Conservation (phyloP, 2,329 filamentous ascomycete species). For the Tolypocladium ophioglossoides region DNA sequence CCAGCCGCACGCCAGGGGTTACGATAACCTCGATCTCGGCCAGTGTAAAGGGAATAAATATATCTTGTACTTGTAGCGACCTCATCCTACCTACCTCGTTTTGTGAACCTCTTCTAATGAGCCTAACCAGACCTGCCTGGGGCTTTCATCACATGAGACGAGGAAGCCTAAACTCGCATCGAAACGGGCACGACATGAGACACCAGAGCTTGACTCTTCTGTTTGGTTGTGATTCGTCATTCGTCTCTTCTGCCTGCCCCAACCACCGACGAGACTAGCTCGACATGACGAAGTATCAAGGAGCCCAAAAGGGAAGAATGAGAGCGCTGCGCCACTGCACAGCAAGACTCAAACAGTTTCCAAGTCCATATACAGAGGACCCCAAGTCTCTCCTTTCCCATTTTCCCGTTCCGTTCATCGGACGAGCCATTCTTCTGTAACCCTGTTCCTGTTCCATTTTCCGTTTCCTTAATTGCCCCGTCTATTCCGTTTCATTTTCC, state of each 20-base stretch:
- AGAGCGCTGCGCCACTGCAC: not conserved
- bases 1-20: not conserved
- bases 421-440: not conserved
- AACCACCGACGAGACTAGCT: not conserved
- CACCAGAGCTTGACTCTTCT: not conserved
- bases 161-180: too few relatives aligned
- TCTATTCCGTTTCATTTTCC: not conserved
- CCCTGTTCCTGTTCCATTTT: not conserved
- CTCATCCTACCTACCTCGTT: not conserved
- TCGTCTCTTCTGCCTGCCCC: not conserved
- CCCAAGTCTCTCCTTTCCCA: not conserved
- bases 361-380: not conserved
- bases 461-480: not conserved
- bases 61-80: not conserved
- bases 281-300: not conserved
- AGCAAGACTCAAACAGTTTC: not conserved
- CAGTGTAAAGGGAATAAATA: not conserved
- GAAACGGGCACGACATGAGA: not conserved
- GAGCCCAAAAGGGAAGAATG: too few relatives aligned
- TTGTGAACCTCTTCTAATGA: not conserved
- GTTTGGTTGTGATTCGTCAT: not conserved
- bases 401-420: not conserved
- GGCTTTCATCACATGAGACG: too few relatives aligned
- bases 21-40: not conserved
- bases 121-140: too few relatives aligned